Conservation (phyloP, 768 basidiomycete species). For the Tephrocybe sp. region DNA sequence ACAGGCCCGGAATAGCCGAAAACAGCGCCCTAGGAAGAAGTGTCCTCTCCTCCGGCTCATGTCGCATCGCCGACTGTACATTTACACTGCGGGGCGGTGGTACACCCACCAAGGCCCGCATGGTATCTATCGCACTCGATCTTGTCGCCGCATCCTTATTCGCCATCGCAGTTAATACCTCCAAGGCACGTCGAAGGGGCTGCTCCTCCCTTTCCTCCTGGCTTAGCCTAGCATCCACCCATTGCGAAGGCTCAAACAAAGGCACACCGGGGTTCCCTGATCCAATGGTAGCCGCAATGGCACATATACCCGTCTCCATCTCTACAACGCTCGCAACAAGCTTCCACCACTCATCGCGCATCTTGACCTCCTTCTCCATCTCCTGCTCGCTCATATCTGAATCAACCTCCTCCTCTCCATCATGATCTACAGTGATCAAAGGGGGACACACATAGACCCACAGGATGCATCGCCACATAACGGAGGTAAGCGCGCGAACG, state of each 20-base stretch:
- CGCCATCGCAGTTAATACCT: slow-evolving; percentile 55
- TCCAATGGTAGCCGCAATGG: slow-evolving; percentile 16
- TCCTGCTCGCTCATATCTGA: slow-evolving; percentile 22
- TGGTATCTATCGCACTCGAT: slow-evolving; percentile 52
- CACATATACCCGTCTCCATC: slow-evolving; percentile 16
- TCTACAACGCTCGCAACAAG: slow-evolving; percentile 41
- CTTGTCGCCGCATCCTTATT: slow-evolving; percentile 48
- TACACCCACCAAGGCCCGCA: slow-evolving; percentile 35
- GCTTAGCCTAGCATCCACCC: slow-evolving; percentile 28
- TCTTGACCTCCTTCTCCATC: slow-evolving; percentile 24
- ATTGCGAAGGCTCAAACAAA: slow-evolving; percentile 3
- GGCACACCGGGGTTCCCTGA: slow-evolving; percentile 12
- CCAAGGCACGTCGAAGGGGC: slow-evolving; percentile 42
- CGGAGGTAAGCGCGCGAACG: slow-evolving; percentile 56
- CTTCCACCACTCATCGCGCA: slow-evolving; percentile 34
- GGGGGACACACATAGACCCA: slow-evolving; percentile 68
- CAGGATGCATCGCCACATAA: slow-evolving; percentile 62
- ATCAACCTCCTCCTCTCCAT: slow-evolving; percentile 24
- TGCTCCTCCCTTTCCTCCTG: slow-evolving; percentile 34
- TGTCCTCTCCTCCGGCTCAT: slow-evolving; percentile 24
- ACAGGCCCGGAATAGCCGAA: slow-evolving; percentile 51
- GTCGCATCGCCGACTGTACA: slow-evolving; percentile 4
- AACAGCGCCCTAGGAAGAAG: slow-evolving; percentile 54
- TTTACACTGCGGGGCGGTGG: slow-evolving; percentile 2
- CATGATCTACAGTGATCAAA: slow-evolving; percentile 27